Evolutionary conservation across 306 rosid species (phyloP), one percentile per base, ranked within the genome.

Genomic region (Malus fusca): DNA sequence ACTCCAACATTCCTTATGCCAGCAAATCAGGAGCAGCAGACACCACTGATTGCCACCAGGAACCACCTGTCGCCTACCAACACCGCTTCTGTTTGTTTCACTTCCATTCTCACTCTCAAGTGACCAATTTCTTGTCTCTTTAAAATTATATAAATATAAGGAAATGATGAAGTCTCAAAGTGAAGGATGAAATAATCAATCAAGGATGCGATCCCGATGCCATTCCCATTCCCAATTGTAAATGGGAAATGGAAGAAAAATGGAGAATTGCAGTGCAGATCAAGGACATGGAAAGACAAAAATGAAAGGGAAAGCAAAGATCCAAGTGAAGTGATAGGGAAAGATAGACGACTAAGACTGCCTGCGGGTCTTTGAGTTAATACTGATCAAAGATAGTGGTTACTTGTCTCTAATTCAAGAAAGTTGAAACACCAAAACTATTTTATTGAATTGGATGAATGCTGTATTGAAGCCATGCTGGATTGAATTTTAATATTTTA

Each of bases 221-320:
- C 14, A 26, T 42, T 52, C 28, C 65, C 65, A 7, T 75, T 46
- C 11, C 23, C 3, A 22, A 37, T 77, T 44, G 31, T 33, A 53
- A 42, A 22, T 53, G 21, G 18, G 35, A 33, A 33, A 33, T 82
- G 52, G 18, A 46, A 46, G 52, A 46, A 46, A 46, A 13, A 0
- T 6, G 6, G 52, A 12, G 52, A 46, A 46, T 13, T 46, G 18
- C 52, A 46, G 18, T 83, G 72, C 75, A 79, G 74, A 85, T 76
- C 85, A 77, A 78, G 80, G 90, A 92, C 90, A 87, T 80, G 85
- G 96, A 92, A 88, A 90, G 92, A 90, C 96, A 88, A 91, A 88
- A 88, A 87, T 77, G 84, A 87, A 79, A 82, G 78, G 73, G 89
- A 83, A 74, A 84, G 74, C 72, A 77, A 17, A 26, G 75, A 78